Evolutionary conservation across 2,329 filamentous ascomycete genomes (phyloP), one percentile per base, ranked within the genome.

Genomic region (Stagonosporopsis chrysanthemi): DNA sequence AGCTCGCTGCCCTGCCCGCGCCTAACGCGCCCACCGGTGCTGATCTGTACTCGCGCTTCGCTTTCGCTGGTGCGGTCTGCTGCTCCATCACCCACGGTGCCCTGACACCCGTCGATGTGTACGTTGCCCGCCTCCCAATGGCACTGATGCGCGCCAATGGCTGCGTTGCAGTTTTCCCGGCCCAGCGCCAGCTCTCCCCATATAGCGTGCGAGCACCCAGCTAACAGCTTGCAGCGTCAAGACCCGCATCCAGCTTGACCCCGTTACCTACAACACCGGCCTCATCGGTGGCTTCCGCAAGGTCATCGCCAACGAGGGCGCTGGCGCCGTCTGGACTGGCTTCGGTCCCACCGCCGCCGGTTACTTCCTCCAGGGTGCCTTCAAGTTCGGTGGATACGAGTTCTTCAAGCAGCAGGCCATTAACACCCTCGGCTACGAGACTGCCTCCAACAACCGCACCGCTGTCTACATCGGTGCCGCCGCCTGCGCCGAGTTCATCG

Each of bases 51-150:
- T 91, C 91, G 74, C 88, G 92, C 82, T 97, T 97, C 84, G 94
- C 95, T 82, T 90, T 99, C 75, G 93, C 95, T 74, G 95, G 95
- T 83, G 95, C 95, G 73, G 84, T 98, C 85, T 97, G 95, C 89
- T 99, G 95, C 83, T 95, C 93, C 73, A 84, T 98, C 83, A 99
- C 95, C 77, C 95, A 99, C 87, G 95, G 94, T 81, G 90, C 86
- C 76, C 88, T 98, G 74, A 99, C 95, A 71, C 95, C 95, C 77
- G 92, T 99, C 81, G 95, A 99, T 90, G 95, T 99, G 94, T 98
- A 95, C 81, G 94, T 91, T 61, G 38, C 22, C 58, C 57, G 38
- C 22, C 26, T 46, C 15, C 40, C 50, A 43, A 48, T 39, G 40
- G 56, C 56, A 44, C 2, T 45, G 23, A 24, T 48, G 56, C 24